These are phyloP conservation scores for Monosporascus sp. DNA, from an alignment of 2,329 filamentous ascomycete species.

Conservation along the genomic window DNA sequence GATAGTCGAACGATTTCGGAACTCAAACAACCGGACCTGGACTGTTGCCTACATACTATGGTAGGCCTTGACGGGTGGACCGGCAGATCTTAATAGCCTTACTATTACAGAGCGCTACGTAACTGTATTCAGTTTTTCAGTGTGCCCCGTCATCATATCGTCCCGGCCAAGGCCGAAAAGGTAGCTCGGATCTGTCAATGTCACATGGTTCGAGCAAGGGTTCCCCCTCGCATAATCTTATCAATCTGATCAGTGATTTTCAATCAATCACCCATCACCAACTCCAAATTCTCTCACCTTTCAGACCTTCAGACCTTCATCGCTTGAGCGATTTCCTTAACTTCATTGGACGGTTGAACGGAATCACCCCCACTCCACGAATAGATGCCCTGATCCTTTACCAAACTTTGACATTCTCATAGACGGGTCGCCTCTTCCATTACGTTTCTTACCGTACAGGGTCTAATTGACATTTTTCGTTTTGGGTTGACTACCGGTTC, in stretches of 20 bases:
- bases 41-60: background rate
- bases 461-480: background rate
- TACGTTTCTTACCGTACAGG: background rate
- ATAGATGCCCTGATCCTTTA: background rate
- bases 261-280: constrained; percentile 12
- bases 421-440: background rate
- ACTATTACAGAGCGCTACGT: no score
- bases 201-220: constrained; percentile 1
- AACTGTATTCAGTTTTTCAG: no score
- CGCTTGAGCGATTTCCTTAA: constrained; percentile 1
- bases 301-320: constrained; percentile 2
- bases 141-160: constrained; percentile 2
- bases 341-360: constrained; percentile 4
- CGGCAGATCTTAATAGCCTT: no score
- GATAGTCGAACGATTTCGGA: constrained; percentile 13
- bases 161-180: background rate
- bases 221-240: constrained; percentile 27
- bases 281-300: constrained; percentile 9
- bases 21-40: constrained; percentile 8
- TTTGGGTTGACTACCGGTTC: background rate
- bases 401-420: background rate
- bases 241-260: constrained; percentile 32
- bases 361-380: constrained; percentile 5
- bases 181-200: background rate
- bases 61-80: constrained; percentile 7